phyloP scores from a whole-genome alignment of 208 protist genomes.

The Wallacemonas sp. region DNA sequence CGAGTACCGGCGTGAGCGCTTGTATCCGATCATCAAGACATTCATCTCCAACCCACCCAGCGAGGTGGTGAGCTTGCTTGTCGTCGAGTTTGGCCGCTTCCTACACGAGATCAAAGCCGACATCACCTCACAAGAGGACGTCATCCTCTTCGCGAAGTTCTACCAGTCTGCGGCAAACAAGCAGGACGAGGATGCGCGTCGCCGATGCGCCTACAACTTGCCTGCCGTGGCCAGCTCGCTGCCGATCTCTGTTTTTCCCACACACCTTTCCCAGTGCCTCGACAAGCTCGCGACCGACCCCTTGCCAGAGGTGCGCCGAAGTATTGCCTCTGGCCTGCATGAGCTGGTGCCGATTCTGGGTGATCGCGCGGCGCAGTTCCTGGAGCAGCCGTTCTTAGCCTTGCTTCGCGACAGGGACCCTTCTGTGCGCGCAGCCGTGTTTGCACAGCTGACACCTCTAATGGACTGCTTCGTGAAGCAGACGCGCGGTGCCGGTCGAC shows the following conservation, averaged over 20 bases:
- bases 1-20: conserved; percentile 72
- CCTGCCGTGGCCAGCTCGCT: conserved; percentile 85
- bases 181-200: conserved; percentile 65
- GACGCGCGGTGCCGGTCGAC: conserved; percentile 19
- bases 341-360: conserved; percentile 79
- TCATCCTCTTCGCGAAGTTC: conserved; percentile 80
- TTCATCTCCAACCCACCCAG: conserved; percentile 83
- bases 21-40: conserved; percentile 88
- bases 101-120: conserved; percentile 84
- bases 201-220: conserved; percentile 86
- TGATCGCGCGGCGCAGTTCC: conserved; percentile 42
- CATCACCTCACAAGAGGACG: conserved; percentile 77
- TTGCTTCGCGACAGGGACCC: conserved; percentile 56
- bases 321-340: conserved; percentile 81
- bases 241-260: conserved; percentile 68
- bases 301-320: conserved; percentile 46
- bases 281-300: conserved; percentile 60
- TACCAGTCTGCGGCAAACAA: conserved; percentile 58
- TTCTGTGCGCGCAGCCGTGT: conserved; percentile 50
- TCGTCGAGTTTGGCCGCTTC: conserved; percentile 86
- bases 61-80: conserved; percentile 78
- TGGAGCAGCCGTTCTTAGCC: conserved; percentile 71
- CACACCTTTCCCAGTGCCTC: conserved; percentile 58
- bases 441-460: conserved; percentile 48
- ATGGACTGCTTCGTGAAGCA: conserved; percentile 75